These are phyloP conservation scores for Monosporascus ibericus DNA, from an alignment of 2,329 filamentous ascomycete genomes.

Conservation along the genomic window DNA sequence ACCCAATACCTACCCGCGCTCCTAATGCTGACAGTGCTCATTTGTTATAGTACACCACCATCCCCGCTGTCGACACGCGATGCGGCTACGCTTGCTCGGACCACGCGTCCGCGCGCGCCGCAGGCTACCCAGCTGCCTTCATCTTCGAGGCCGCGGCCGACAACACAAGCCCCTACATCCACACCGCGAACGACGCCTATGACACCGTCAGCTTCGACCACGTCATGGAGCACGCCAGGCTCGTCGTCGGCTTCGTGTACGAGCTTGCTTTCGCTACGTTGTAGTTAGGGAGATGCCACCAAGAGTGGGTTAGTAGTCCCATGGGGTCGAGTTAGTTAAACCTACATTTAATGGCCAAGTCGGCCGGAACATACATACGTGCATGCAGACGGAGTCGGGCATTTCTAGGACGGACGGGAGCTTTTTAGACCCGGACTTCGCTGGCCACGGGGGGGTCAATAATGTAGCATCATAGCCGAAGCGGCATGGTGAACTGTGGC, in stretches of 20 bases:
- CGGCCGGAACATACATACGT: too few relatives aligned
- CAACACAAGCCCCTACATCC: constrained; percentile 61
- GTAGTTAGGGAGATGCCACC: background rate
- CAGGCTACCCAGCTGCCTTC: constrained; percentile 58
- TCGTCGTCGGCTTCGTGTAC: constrained; percentile 38
- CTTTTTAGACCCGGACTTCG: too few relatives aligned
- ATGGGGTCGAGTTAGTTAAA: too few relatives aligned
- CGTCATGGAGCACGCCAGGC: constrained; percentile 56
- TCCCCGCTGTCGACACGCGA: constrained; percentile 37
- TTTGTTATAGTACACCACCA: constrained; percentile 23
- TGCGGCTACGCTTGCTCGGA: constrained; percentile 57
- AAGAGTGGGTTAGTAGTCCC: too few relatives aligned
- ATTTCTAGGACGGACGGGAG: too few relatives aligned
- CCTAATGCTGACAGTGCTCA: background rate
- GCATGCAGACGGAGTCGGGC: too few relatives aligned
- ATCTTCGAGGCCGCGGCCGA: constrained; percentile 57
- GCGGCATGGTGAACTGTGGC: too few relatives aligned
- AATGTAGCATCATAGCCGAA: too few relatives aligned
- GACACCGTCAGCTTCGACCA: constrained; percentile 61
- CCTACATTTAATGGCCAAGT: too few relatives aligned
- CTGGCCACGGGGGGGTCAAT: too few relatives aligned
- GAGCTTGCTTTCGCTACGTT: constrained; percentile 31
- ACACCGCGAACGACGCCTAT: constrained; percentile 65
- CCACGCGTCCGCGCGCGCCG: constrained; percentile 60
- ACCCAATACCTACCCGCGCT: too few relatives aligned